These are phyloP conservation scores for Gastrolobium bilobum DNA, from an alignment of 306 rosid genomes.

Conservation along the genomic window DNA sequence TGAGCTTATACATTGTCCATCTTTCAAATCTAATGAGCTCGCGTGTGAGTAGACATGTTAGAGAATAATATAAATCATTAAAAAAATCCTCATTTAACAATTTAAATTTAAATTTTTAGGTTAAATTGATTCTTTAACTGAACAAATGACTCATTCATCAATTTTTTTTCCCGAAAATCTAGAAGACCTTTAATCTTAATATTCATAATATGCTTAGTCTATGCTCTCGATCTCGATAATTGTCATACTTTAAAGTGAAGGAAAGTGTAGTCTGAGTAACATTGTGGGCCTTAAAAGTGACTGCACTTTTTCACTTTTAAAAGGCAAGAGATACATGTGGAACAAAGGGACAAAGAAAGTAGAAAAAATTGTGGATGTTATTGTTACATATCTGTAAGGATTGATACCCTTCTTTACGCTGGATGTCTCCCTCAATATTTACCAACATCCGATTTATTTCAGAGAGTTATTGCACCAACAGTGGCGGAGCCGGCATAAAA, in stretches of 20 bases:
- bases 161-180: not conserved
- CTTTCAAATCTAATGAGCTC: too few relatives aligned
- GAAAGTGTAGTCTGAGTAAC: conserved; percentile 1
- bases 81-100: not conserved
- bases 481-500: too few relatives aligned
- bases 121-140: too few relatives aligned
- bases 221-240: not conserved
- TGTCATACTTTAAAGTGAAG: not conserved
- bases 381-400: conserved; percentile 6
- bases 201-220: not conserved
- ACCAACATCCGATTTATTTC: not conserved
- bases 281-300: conserved; percentile 42
- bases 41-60: too few relatives aligned
- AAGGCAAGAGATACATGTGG: conserved; percentile 10
- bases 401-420: not conserved
- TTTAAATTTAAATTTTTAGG: too few relatives aligned
- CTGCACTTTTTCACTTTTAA: conserved; percentile 21
- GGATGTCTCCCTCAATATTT: not conserved
- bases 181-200: not conserved
- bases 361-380: conserved; percentile 12
- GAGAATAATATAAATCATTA: too few relatives aligned
- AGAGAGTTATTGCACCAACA: conserved; percentile 9
- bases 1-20: too few relatives aligned
- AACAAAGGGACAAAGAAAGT: conserved; percentile 7
- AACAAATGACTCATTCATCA: not conserved